Base-by-base conservation (phyloP, 768 basidiomycete species). In the Suillus plorans region DNA sequence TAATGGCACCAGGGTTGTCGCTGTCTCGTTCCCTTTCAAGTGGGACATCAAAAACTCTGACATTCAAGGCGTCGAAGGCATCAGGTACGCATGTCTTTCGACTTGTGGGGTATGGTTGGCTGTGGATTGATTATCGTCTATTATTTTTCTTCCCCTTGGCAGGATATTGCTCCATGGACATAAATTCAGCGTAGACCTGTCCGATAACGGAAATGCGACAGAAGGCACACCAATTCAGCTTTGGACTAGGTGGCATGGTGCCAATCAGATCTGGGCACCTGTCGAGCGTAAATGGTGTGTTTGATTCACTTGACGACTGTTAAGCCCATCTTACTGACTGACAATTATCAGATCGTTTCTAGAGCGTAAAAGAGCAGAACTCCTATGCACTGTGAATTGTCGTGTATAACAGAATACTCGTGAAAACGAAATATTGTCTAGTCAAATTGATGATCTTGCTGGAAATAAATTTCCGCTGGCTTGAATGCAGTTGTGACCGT, bases 211-310 rank as follows among this genome's bases (percentile, higher is more conserved):
- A 20, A 79, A 79, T 65, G 28, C 80, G 9, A 72, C 74, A 0
- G 79, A 80, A 7, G 84, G 84, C 6, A 83, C 81, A 0, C 76
- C 77, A 0, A 71, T 88, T 28, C 77, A 79, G 3, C 60, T 86
- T 34, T 87, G 86, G 85, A 68, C 68, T 16, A 76, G 76, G 20
- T 86, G 84, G 85, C 72, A 70, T 0, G 84, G 81, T 4, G 57
- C 77, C 22, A 85, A 86, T 68, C 87, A 88, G 74, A 78, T 82
- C 4, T 88, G 87, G 87, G 77, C 67, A 31, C 78, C 84, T 70
- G 74, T 18, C 14, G 10, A 41, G 18, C 58, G 25, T 31, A 28
- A 25, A 3, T 59, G 25, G 58, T 42, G 5, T 9, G 39, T 42
- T 39, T 13, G 36, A 37, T 22, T 57, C 14, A 9, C 22, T 13